Conservation (phyloP, 129 eudicot genomes). For the Kitagawia praeruptora region DNA sequence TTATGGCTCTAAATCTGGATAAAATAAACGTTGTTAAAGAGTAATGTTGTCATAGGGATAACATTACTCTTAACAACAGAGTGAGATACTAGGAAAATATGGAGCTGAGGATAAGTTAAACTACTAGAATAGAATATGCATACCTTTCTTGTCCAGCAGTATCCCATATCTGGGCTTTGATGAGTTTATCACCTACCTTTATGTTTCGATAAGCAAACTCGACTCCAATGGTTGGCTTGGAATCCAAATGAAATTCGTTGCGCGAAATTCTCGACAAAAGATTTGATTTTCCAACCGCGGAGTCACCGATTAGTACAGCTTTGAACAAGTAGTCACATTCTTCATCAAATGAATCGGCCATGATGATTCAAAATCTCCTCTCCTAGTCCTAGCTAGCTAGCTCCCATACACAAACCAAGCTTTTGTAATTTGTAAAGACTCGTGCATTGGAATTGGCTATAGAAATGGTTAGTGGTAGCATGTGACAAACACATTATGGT, state of each 20-base stretch:
- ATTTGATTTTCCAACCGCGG: conserved; percentile 78
- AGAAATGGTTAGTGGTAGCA: conserved; percentile 19
- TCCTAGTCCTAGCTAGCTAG: neutral
- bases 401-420: neutral
- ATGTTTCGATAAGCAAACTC: conserved; percentile 72
- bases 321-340: conserved; percentile 80
- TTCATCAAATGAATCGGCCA: conserved; percentile 51
- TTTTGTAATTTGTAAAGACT: neutral
- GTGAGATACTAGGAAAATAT: too few relatives aligned
- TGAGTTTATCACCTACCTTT: conserved; percentile 57
- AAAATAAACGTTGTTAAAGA: neutral
- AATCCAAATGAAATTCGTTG: conserved; percentile 55
- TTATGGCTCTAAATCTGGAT: conserved; percentile 65
- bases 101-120: conserved; percentile 1
- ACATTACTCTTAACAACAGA: too few relatives aligned
- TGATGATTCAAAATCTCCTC: neutral
- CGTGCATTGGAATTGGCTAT: neutral
- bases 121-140: neutral
- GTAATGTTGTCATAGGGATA: neutral
- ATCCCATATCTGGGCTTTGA: conserved; percentile 80
- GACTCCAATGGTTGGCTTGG: conserved; percentile 80
- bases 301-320: conserved; percentile 65
- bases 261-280: conserved; percentile 57
- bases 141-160: conserved; percentile 95
- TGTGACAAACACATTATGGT: conserved; percentile 21